phyloP scores from a whole-genome alignment of 495 filamentous ascomycete genomes.

The Margaritispora aquatica region DNA sequence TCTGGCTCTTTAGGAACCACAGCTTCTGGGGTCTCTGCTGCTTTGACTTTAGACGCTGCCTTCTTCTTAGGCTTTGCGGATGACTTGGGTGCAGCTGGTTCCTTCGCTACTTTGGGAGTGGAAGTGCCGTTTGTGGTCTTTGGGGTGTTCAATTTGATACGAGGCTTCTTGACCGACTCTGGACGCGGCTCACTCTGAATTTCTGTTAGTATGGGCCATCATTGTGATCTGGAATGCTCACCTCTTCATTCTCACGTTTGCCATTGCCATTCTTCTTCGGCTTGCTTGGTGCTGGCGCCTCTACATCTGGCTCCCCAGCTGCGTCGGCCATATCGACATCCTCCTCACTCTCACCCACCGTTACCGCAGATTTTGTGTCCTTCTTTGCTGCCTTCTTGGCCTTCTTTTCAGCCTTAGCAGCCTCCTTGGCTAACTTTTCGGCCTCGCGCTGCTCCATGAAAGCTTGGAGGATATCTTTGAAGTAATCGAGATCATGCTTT shows the following conservation, averaged over 20 bases:
- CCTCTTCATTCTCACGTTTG: constrained; percentile 65
- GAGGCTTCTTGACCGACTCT: constrained; percentile 54
- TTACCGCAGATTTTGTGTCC: constrained; percentile 27
- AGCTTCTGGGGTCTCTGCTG: constrained; percentile 14
- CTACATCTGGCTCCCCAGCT: constrained; percentile 27
- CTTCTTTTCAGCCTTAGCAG: constrained; percentile 57
- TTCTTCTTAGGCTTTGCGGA: constrained; percentile 55
- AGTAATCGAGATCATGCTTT: constrained; percentile 62
- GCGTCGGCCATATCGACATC: constrained; percentile 70
- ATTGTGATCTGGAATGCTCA: background rate
- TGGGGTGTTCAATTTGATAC: constrained; percentile 48
- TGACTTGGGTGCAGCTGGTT: constrained; percentile 43
- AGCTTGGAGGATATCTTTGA: constrained; percentile 67
- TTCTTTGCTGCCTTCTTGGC: constrained; percentile 38
- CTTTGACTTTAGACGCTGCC: constrained; percentile 51
- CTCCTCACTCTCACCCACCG: constrained; percentile 30
- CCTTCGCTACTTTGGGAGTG: constrained; percentile 43
- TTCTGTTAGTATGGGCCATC: background rate
- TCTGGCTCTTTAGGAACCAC: constrained; percentile 35
- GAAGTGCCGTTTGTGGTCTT: constrained; percentile 47
- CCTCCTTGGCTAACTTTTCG: constrained; percentile 48
- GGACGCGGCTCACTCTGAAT: constrained; percentile 40
- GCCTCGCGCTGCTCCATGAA: constrained; percentile 58
- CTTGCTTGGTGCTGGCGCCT: constrained; percentile 46
- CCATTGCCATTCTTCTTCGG: constrained; percentile 64